These are phyloP conservation scores for Talaromyces proteolyticus DNA, from an alignment of 495 filamentous ascomycete genomes.

Conservation along the genomic window DNA sequence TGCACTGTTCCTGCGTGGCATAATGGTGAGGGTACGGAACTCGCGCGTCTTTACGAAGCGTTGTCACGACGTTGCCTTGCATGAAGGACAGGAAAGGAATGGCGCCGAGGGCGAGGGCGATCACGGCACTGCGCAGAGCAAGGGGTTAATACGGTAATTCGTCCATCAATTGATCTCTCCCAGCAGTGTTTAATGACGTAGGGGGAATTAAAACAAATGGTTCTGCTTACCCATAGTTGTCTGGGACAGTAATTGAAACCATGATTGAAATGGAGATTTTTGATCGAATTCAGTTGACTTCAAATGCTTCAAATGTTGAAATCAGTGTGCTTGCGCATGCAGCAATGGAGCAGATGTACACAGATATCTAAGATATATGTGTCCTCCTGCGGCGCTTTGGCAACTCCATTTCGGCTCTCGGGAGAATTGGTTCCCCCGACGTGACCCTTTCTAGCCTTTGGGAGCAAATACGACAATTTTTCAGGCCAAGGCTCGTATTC, in stretches of 20 bases:
- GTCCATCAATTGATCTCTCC: not conserved
- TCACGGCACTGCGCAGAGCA: constrained; percentile 42
- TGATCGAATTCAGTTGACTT: no score
- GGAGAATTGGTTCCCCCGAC: no score
- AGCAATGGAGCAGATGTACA: no score
- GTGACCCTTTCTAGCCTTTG: no score
- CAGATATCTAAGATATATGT: no score
- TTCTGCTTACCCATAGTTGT: constrained; percentile 43
- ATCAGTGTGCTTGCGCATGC: no score
- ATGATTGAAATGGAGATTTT: constrained; percentile 14
- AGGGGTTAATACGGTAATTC: not conserved
- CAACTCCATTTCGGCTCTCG: no score
- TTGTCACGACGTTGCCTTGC: constrained; percentile 41
- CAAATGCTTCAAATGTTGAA: not conserved
- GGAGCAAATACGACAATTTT: no score
- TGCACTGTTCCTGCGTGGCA: constrained; percentile 49
- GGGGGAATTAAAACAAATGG: no score
- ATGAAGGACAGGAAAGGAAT: constrained; percentile 54
- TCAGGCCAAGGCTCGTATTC: no score
- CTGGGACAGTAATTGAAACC: constrained; percentile 36
- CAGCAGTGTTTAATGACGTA: not conserved
- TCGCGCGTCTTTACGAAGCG: constrained; percentile 46
- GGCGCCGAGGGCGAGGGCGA: constrained; percentile 47
- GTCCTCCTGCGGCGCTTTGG: no score
- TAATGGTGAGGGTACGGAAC: constrained; percentile 61